Evolutionary conservation across 2,329 filamentous ascomycete species (phyloP).

Genomic region (Monilinia laxa): DNA sequence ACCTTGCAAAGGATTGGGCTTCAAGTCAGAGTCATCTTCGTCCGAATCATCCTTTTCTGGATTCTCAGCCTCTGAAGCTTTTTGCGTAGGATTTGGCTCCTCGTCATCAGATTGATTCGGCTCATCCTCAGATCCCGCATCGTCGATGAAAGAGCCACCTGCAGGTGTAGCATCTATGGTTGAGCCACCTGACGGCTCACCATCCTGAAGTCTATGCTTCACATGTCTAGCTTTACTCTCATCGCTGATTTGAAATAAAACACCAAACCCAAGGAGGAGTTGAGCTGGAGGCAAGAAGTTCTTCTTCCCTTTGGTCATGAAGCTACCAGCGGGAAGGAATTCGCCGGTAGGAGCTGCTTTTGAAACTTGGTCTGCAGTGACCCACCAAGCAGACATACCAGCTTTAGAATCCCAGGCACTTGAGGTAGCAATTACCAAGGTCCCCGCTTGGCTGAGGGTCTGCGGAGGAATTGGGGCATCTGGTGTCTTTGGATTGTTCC

Average conservation of each 20-base stretch:
- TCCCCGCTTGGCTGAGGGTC: constrained; percentile 86
- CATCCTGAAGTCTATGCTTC: constrained; percentile 64
- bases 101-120: constrained; percentile 33
- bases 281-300: constrained; percentile 88
- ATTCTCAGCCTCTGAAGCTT: constrained; percentile 28
- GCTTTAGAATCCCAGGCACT: constrained; percentile 96
- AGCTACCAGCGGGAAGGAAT: constrained; percentile 73
- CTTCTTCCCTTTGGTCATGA: constrained; percentile 82
- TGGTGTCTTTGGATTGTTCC: constrained; percentile 75
- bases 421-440: constrained; percentile 79
- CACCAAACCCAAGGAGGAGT: constrained; percentile 80
- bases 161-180: constrained; percentile 7
- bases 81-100: constrained; percentile 25
- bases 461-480: constrained; percentile 89
- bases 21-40: constrained; percentile 36
- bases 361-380: constrained; percentile 82
- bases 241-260: constrained; percentile 86
- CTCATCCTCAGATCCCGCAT: constrained; percentile 27
- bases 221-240: constrained; percentile 79
- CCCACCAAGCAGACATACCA: constrained; percentile 95
- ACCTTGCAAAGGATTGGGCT: constrained; percentile 32
- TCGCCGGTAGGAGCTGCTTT: constrained; percentile 81
- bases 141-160: constrained; percentile 2
- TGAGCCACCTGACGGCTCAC: constrained; percentile 8
- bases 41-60: constrained; percentile 32